Evolutionary conservation across 176 grass and related monocot species (phyloP).

Genomic region (Oryza coarctata): DNA sequence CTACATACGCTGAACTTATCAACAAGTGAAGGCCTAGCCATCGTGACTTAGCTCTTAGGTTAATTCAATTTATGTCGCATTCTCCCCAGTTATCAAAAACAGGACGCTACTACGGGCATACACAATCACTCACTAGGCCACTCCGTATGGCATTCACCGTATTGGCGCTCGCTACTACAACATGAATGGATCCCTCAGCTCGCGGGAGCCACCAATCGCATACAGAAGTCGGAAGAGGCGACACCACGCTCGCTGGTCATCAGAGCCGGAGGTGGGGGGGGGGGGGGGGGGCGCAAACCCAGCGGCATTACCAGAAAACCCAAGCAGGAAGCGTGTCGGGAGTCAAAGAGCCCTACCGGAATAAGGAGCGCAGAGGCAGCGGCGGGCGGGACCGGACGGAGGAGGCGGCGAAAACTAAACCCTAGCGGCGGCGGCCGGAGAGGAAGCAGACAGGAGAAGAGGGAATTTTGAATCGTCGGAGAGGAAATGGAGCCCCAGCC

Average conservation of each 20-base stretch:
- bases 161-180: neutral
- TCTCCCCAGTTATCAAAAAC: too few relatives aligned
- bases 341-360: neutral
- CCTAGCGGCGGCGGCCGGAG: slow-evolving; percentile 26
- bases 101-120: neutral
- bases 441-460: neutral
- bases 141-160: neutral
- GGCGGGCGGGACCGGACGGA: neutral
- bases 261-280: too few relatives aligned
- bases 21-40: neutral
- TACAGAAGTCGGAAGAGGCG: neutral
- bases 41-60: neutral
- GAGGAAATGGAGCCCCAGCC: neutral
- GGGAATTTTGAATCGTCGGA: neutral
- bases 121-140: neutral
- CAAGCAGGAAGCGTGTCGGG: neutral
- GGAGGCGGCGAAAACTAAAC: neutral
- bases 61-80: neutral
- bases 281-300: neutral
- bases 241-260: too few relatives aligned
- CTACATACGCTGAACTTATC: neutral
- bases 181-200: neutral
- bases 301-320: neutral
- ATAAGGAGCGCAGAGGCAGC: too few relatives aligned
- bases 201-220: neutral